phyloP scores from a whole-genome alignment of 345 rosid species.

The Citrus mangshanensis region DNA sequence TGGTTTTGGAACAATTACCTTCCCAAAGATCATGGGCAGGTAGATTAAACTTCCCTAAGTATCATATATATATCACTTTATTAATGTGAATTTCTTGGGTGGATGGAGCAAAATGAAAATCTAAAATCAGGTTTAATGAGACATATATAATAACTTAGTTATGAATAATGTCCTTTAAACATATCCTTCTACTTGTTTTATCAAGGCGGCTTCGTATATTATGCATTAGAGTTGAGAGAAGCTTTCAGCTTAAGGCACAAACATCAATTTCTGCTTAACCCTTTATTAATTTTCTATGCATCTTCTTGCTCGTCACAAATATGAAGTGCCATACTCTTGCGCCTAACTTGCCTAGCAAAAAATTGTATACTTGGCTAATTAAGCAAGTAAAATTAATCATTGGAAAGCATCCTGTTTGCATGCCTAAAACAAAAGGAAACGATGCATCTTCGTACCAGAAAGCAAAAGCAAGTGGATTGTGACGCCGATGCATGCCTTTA shows the following conservation, averaged over 20 bases:
- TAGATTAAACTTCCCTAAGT: neutral
- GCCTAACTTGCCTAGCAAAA: constrained; percentile 29
- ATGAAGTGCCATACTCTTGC: no score
- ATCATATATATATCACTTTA: neutral
- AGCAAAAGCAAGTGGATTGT: neutral
- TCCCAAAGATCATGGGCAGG: neutral
- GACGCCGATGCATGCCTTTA: neutral
- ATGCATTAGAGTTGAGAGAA: neutral
- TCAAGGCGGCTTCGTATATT: no score
- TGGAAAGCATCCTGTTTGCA: constrained; percentile 20
- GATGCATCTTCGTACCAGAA: neutral
- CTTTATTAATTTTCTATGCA: neutral
- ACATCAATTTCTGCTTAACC: neutral
- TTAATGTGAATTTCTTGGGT: neutral
- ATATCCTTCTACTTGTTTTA: neutral
- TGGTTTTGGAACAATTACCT: neutral
- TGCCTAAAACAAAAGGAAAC: neutral
- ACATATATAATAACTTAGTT: no score
- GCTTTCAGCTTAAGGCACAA: neutral
- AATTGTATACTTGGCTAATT: neutral
- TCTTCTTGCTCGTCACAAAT: neutral
- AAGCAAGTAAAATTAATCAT: constrained; percentile 17
- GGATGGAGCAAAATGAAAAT: neutral
- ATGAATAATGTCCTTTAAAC: no score
- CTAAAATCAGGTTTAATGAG: neutral